These are phyloP conservation scores for Nitzschia palea DNA, from an alignment of 108 stramenopile genomes.

Conservation along the genomic window DNA sequence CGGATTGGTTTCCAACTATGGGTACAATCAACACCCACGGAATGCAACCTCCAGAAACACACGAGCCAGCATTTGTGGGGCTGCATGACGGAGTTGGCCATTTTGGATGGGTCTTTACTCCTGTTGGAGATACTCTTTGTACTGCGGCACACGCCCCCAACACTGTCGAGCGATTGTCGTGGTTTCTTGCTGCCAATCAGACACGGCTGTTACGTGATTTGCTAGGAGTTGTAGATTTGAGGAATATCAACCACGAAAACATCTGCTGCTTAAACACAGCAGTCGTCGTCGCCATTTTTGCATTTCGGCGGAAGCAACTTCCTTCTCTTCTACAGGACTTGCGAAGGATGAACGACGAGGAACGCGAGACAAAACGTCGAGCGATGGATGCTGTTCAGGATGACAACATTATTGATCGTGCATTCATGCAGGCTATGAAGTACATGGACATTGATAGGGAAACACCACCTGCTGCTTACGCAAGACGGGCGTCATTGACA, in stretches of 20 bases:
- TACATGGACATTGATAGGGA: slow-evolving; percentile 26
- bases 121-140: slow-evolving; percentile 22
- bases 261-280: slow-evolving; percentile 90
- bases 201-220: slow-evolving; percentile 65
- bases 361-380: slow-evolving; percentile 25
- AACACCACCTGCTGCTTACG: slow-evolving; percentile 9
- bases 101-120: slow-evolving; percentile 52
- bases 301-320: slow-evolving; percentile 56
- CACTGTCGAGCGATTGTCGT: slow-evolving; percentile 53
- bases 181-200: slow-evolving; percentile 62
- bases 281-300: slow-evolving; percentile 75
- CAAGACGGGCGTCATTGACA: slow-evolving; percentile 19
- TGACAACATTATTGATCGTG: slow-evolving; percentile 27
- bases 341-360: slow-evolving; percentile 41
- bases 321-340: slow-evolving; percentile 39
- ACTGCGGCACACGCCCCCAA: slow-evolving; percentile 39
- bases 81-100: slow-evolving; percentile 32
- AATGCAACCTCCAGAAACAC: slow-evolving; percentile 10
- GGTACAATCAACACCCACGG: slow-evolving; percentile 16
- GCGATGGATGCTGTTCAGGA: slow-evolving; percentile 16
- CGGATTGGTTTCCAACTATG: slow-evolving; percentile 46
- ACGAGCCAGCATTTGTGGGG: neutral
- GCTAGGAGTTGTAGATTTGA: slow-evolving; percentile 66
- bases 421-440: slow-evolving; percentile 32
- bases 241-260: slow-evolving; percentile 87